Evolutionary conservation across 163 green algal species (phyloP), one percentile per base, ranked within the genome.

Genomic region (Scenedesmus sp.): DNA sequence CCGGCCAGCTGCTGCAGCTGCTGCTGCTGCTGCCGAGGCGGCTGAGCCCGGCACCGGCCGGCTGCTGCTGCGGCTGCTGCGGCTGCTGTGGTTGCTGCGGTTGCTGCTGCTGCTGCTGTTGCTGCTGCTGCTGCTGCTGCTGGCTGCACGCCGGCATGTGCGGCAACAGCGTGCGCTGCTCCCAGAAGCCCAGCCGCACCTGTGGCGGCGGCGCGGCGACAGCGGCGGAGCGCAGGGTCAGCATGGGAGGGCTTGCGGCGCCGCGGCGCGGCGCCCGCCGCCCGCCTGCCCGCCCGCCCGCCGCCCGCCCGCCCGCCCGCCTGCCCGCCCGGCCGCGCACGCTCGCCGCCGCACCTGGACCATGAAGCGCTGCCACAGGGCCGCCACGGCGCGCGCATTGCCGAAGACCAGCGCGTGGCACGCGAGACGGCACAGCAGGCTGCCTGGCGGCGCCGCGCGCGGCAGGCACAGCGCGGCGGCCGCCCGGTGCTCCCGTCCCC

Each of bases 331-430:
- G n/a, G n/a, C n/a, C n/a, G n/a, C n/a, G n/a, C n/a, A n/a, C n/a
- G 22, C 22, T 10, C 51, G 22, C 51, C 28, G 39, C 6, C 70
- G 14, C 45, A 91, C 51, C 70, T 82, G 42, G 11, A 31, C 64
- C 15, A 77, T 56, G 29, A 94, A 92, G 47, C 88, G 84, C 36
- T 84, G 64, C 93, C 93, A 97, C 20, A 97, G 84, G 17, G 80
- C 45, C 1, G 90, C 84, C 7, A 94, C 72, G 0, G 92, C 91
- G 0, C 92, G 72, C 0, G 90, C 80, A 70, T 92, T 96, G 62
- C 86, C 85, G 51, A 94, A 92, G 24, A 86, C 63, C 67, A 94
- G 57, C 0, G 80, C 73, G 65, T 96, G 92, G 58, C 93, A 72
- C 10, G 87, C 79, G 26, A 96, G 67, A 24, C 85, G 84, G 74